Conservation (phyloP, 768 basidiomycete species). For the Suillus placidus region DNA sequence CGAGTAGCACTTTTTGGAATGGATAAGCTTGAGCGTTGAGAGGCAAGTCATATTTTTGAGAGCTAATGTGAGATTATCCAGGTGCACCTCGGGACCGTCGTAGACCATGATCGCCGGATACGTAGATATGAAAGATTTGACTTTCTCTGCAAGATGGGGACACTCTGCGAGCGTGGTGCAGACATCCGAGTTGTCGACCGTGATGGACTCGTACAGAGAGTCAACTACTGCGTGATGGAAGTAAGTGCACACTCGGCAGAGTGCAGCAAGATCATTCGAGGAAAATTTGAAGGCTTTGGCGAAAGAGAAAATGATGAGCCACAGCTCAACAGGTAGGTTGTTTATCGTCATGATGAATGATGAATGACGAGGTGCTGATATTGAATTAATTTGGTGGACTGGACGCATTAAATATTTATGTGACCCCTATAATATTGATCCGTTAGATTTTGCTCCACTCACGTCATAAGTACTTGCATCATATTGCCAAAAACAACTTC, state of each 20-base stretch:
- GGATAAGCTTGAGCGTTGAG: neutral
- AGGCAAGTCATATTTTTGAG: neutral
- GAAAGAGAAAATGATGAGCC: neutral
- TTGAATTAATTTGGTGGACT: too few relatives aligned
- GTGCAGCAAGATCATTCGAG: neutral
- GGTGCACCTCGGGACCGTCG: neutral
- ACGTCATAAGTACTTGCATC: too few relatives aligned
- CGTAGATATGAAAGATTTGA: too few relatives aligned
- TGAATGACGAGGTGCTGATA: slow-evolving; percentile 6
- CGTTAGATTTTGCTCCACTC: too few relatives aligned
- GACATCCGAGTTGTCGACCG: neutral
- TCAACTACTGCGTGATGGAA: neutral
- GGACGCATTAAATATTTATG: too few relatives aligned
- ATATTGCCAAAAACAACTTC: slow-evolving; percentile 34
- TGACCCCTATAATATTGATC: too few relatives aligned
- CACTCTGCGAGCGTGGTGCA: too few relatives aligned
- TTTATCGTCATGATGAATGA: too few relatives aligned
- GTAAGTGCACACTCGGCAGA: neutral
- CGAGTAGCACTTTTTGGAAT: neutral
- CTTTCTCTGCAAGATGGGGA: too few relatives aligned
- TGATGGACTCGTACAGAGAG: neutral
- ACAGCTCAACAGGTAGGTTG: neutral
- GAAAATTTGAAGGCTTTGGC: neutral
- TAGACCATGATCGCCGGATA: neutral
- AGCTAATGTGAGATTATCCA: neutral